Base-by-base conservation (phyloP, 2,329 filamentous ascomycete species). In the Arthrobotrys musiformis region DNA sequence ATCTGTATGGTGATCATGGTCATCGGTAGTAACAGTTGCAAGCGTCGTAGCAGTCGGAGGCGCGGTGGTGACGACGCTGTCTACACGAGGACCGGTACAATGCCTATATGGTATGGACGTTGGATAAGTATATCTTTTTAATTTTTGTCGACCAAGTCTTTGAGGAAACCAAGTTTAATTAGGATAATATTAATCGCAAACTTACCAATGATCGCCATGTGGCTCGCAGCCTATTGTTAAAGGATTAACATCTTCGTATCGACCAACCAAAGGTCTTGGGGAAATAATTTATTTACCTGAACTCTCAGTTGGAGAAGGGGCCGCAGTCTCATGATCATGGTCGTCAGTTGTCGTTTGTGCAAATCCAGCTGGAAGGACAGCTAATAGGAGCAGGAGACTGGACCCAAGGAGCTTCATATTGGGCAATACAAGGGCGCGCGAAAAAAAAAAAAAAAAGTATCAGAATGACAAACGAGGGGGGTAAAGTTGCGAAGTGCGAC, bases 401-500 rank as follows among this genome's bases (percentile, higher is more conserved):
- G 58, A 30, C 19, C 28, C 28, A 24, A 64, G 15, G 7, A 35
- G 15, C 19, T 52, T 64, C 61, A 64, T 64, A 9, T 64, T 52
- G 61, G 9, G 26, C 11, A 46, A 24, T 33, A 17, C 1, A 19
- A 13, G 17, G 4, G 15, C 1, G 17, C 6, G 26, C 5, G 33
- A 22, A 22, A 42, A 13, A 40, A 6, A 46, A 42, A 42, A n/a
- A 17, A 3, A 4, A 3, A 37, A 37, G 2, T 19, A 33, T 33
- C 17, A n/a, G 28, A 30, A 19, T 15, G 15, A 44, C 19, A 6
- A 33, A 61, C 17, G 35, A 42, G 22, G 44, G 44, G 28, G 17
- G 46, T 3, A 40, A 56, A 67, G 62, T 67, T 67, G 62, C 62
- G 62, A 67, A 48, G 33, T 54, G 62, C 62, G 62, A 67, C 48